Evolutionary conservation across 2,329 filamentous ascomycete genomes (phyloP).

Genomic region (Rhynchosporium graminicola): DNA sequence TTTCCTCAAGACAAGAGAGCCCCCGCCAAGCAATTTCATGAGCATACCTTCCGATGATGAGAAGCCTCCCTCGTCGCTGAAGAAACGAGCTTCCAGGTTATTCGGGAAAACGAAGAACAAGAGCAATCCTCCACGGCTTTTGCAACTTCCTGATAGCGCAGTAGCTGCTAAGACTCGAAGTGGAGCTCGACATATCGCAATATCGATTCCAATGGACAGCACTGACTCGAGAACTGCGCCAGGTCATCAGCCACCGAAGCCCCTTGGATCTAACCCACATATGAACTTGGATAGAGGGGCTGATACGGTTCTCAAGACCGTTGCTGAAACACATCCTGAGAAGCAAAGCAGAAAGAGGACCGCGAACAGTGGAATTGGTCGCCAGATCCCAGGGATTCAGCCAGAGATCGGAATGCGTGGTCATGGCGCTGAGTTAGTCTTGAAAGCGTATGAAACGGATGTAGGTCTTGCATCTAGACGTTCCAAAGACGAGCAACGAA

Average conservation of each 20-base stretch:
- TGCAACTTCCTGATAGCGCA: conserved; percentile 56
- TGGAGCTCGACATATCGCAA: conserved; percentile 60
- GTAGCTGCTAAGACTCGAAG: conserved; percentile 54
- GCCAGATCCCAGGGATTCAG: not conserved
- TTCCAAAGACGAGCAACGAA: not conserved
- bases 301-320: conserved; percentile 42
- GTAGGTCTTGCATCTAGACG: conserved; percentile 11
- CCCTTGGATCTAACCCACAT: conserved; percentile 2
- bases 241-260: not conserved
- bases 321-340: conserved; percentile 39
- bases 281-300: conserved; percentile 12
- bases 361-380: not conserved
- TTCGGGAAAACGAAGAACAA: conserved; percentile 41
- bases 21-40: conserved; percentile 53
- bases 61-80: conserved; percentile 37
- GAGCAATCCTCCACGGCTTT: conserved; percentile 40
- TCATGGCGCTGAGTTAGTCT: not conserved
- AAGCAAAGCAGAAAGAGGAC: conserved; percentile 7
- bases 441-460: conserved; percentile 6
- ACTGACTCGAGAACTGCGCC: conserved; percentile 43
- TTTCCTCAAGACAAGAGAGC: conserved; percentile 52
- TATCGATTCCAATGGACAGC: conserved; percentile 58
- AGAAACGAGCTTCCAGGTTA: conserved; percentile 48
- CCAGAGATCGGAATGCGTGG: not conserved
- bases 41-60: conserved; percentile 43